These are phyloP conservation scores for Colletotrichum brevisporum DNA, from an alignment of 2,329 filamentous ascomycete species.

Conservation along the genomic window DNA sequence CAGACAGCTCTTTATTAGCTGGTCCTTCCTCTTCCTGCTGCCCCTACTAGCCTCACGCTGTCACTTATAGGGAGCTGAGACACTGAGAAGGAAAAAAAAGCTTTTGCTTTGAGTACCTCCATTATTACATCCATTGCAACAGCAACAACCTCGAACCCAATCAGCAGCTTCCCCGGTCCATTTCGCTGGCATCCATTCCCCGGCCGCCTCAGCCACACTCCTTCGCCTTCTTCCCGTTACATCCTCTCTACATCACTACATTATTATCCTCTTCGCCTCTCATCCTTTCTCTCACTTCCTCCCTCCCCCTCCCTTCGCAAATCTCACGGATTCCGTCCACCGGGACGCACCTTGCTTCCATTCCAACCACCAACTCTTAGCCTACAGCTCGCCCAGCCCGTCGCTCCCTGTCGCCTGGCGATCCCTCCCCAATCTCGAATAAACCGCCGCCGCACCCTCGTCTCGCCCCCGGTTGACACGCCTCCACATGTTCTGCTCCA, in stretches of 20 bases:
- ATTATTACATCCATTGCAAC: too few species aligned
- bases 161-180: not conserved
- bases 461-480: conserved; percentile 7
- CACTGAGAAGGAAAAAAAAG: not conserved
- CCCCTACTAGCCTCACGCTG: not conserved
- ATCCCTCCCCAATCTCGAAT: conserved; percentile 27
- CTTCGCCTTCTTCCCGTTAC: conserved; percentile 3
- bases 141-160: conserved; percentile 26
- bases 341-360: not conserved
- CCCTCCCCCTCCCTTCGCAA: too few species aligned
- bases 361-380: not conserved
- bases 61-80: conserved; percentile 15
- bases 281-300: not conserved
- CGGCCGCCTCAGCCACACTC: conserved; percentile 17
- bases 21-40: not conserved
- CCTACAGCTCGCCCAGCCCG: not conserved
- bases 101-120: not conserved
- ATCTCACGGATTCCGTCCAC: not conserved
- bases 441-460: conserved; percentile 1
- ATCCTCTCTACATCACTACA: not conserved
- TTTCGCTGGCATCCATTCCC: not conserved
- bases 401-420: conserved; percentile 16
- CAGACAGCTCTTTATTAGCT: not conserved
- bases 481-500: conserved; percentile 29
- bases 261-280: not conserved